These are phyloP conservation scores for Hanseniaspora opuntiae DNA, from an alignment of 805 yeast species.

Conservation along the genomic window DNA sequence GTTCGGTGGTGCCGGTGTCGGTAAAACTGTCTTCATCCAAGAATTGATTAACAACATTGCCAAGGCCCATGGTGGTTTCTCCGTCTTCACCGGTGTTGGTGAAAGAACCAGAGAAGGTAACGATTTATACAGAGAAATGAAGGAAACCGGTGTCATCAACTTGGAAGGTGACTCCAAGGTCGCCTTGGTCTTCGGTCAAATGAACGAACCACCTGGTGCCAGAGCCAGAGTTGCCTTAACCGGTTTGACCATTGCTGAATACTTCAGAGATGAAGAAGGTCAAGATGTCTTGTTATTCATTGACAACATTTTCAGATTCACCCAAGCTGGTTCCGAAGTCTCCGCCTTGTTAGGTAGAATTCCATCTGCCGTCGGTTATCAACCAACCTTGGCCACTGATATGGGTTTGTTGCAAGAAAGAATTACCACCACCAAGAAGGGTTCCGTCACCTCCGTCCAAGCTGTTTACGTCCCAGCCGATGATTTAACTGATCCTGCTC, in stretches of 20 bases:
- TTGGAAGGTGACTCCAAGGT: constrained; percentile 99
- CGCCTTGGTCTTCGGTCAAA: constrained; percentile 98
- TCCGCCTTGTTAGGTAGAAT: constrained; percentile 99
- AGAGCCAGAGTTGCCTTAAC: constrained; percentile 99
- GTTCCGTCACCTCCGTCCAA: constrained; percentile 99
- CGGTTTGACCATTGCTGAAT: constrained; percentile 99
- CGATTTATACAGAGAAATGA: constrained; percentile 99
- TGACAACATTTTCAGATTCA: constrained; percentile 99
- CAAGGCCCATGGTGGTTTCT: constrained; percentile 99
- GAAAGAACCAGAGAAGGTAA: constrained; percentile 99
- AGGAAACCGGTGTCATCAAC: constrained; percentile 99
- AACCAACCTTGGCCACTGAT: constrained; percentile 99
- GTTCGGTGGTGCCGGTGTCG: constrained; percentile 99
- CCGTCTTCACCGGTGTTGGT: constrained; percentile 99
- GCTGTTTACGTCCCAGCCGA: constrained; percentile 99
- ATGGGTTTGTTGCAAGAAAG: constrained; percentile 99
- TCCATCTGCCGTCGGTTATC: constrained; percentile 99
- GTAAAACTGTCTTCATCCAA: constrained; percentile 98
- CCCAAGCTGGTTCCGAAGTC: constrained; percentile 99
- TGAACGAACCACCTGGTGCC: constrained; percentile 99
- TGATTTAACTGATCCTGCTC: constrained; percentile 99
- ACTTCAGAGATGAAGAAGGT: constrained; percentile 99
- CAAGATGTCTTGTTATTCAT: constrained; percentile 98
- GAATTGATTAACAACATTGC: constrained; percentile 99
- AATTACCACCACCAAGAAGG: constrained; percentile 98